Percentiles rank a stretch among this genome's conserved stretches.
These are phyloP conservation scores for Dipteronia sinensis DNA, from an alignment of 345 rosid species.

Conservation along the genomic window DNA sequence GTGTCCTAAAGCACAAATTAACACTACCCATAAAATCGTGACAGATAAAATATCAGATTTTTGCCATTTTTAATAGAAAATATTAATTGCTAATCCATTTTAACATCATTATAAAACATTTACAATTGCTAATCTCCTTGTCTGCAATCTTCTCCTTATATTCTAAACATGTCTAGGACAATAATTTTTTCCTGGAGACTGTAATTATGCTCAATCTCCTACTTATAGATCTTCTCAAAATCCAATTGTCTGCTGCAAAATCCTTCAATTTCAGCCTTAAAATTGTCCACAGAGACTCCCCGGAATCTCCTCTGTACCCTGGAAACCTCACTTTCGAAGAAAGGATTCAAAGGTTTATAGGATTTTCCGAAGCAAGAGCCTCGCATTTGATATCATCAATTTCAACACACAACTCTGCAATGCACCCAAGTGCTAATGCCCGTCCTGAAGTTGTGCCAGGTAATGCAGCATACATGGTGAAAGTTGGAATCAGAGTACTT, in stretches of 20 bases:
- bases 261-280: not conserved
- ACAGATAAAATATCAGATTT: too few species aligned
- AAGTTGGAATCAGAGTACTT: not conserved
- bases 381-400: not conserved
- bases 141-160: not conserved
- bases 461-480: not conserved
- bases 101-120: too few species aligned
- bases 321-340: not conserved
- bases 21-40: too few species aligned
- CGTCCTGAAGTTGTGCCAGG: not conserved
- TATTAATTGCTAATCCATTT: too few species aligned
- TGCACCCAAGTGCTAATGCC: not conserved
- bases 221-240: not conserved
- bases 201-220: too few species aligned
- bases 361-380: not conserved
- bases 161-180: not conserved
- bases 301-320: not conserved
- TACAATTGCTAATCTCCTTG: too few species aligned
- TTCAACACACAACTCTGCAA: not conserved
- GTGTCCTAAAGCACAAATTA: too few species aligned
- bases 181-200: not conserved
- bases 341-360: not conserved
- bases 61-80: too few species aligned
- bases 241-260: not conserved
- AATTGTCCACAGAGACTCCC: not conserved